These are phyloP conservation scores for Suhomyces kilbournensis DNA, from an alignment of 805 yeast genomes.

Conservation along the genomic window DNA sequence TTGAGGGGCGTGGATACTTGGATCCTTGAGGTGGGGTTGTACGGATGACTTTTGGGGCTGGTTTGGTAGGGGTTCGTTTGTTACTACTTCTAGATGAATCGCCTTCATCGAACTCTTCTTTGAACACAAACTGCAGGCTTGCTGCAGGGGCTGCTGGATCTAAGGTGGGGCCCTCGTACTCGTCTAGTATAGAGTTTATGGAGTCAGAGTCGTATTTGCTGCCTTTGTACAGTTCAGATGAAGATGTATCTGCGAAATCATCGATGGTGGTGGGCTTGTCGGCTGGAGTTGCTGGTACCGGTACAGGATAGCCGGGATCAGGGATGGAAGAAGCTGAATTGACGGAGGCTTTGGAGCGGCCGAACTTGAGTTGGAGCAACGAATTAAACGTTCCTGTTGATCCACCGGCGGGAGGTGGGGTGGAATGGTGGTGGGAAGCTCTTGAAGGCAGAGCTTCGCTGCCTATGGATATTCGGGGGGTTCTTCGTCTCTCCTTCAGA, in stretches of 20 bases:
- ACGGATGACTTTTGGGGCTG: slow-evolving; percentile 3
- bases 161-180: slow-evolving; percentile 16
- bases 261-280: slow-evolving; percentile 21
- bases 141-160: slow-evolving; percentile 7
- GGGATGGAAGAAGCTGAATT: slow-evolving; percentile 2
- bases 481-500: background rate
- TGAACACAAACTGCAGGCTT: slow-evolving; percentile 20
- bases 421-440: background rate
- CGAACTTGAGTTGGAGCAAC: slow-evolving; percentile 20
- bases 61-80: slow-evolving; percentile 3
- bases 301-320: background rate
- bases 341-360: slow-evolving; percentile 17
- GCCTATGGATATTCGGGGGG: slow-evolving; percentile 4
- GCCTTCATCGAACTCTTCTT: slow-evolving; percentile 28
- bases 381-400: slow-evolving; percentile 7
- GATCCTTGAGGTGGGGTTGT: background rate
- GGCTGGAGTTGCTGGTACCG: slow-evolving; percentile 3
- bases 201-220: slow-evolving; percentile 22
- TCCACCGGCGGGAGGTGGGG: background rate
- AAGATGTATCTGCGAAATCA: slow-evolving; percentile 42
- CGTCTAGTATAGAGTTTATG: slow-evolving; percentile 30
- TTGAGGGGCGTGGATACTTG: slow-evolving; percentile 5
- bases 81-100: background rate
- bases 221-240: slow-evolving; percentile 9
- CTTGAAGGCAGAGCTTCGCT: slow-evolving; percentile 6